A percentile compares a stretch with the other conserved stretches of the same genome.
Conservation (phyloP, 106 monocot genomes). For the Acorus calamus region DNA sequence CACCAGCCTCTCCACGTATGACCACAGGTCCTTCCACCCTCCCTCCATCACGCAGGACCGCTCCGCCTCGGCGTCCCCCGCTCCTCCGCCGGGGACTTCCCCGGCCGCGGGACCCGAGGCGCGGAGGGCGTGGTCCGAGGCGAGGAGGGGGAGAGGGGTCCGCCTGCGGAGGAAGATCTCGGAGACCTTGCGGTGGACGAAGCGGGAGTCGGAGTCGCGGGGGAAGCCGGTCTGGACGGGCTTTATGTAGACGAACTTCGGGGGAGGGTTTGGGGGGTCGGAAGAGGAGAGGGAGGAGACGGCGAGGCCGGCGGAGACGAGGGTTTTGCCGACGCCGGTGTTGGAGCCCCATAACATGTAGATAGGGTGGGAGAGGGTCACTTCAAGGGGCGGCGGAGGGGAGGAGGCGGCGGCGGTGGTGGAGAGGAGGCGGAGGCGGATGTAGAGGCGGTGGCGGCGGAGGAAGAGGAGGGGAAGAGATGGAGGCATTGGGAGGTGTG, state of each 20-base stretch:
- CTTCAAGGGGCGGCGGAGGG: conserved; percentile 6
- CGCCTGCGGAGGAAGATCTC: conserved; percentile 27
- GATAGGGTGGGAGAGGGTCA: conserved; percentile 59
- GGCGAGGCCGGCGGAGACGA: conserved; percentile 85
- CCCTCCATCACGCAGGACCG: conserved; percentile 5
- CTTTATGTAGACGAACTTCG: conserved; percentile 65
- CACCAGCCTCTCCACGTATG: conserved; percentile 32
- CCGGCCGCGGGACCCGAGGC: conserved; percentile 30
- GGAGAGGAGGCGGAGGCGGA: neutral
- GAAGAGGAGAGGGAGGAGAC: conserved; percentile 37
- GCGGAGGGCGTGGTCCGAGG: too few relatives aligned
- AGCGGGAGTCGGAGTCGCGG: conserved; percentile 74
- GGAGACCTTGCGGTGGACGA: conserved; percentile 44
- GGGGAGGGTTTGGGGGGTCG: conserved; percentile 2
- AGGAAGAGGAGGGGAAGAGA: neutral
- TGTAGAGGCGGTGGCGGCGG: neutral
- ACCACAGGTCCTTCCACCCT: conserved; percentile 10
- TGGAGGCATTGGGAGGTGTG: neutral
- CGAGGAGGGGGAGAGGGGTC: conserved; percentile 17
- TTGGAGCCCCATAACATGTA: conserved; percentile 83
- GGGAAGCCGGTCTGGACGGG: conserved; percentile 96
- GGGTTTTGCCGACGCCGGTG: conserved; percentile 92
- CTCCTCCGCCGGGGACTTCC: conserved; percentile 9
- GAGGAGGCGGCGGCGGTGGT: neutral
- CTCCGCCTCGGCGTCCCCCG: neutral